These are phyloP conservation scores for Trypanosoma avium DNA, from an alignment of 208 protist genomes.

Conservation along the genomic window DNA sequence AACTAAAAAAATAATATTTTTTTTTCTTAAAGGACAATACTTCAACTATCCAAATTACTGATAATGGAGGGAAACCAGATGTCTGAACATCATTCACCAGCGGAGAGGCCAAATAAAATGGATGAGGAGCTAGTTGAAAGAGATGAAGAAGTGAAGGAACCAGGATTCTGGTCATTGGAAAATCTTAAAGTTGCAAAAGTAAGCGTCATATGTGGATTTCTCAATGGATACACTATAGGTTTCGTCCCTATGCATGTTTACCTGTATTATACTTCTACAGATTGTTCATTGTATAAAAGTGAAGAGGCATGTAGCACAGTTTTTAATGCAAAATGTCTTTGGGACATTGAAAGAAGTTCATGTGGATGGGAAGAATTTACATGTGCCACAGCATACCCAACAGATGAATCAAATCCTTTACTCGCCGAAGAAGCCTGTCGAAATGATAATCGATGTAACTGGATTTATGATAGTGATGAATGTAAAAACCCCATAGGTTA, in stretches of 20 bases:
- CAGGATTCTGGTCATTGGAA: slow-evolving; percentile 34
- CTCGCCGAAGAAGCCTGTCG: slow-evolving; percentile 20
- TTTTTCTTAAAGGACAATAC: no score
- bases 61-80: no score
- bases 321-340: slow-evolving; percentile 58
- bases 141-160: no score
- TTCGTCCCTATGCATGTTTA: slow-evolving; percentile 74
- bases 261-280: slow-evolving; percentile 52
- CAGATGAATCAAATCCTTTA: no score
- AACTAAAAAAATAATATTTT: no score
- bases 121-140: no score
- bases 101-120: no score
- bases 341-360: slow-evolving; percentile 26
- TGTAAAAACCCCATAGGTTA: slow-evolving; percentile 62
- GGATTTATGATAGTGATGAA: slow-evolving; percentile 41
- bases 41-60: no score
- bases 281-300: slow-evolving; percentile 48
- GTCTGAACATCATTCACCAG: no score
- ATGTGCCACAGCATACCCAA: slow-evolving; percentile 31
- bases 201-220: slow-evolving; percentile 37
- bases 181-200: slow-evolving; percentile 62
- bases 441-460: slow-evolving; percentile 40
- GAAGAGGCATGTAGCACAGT: slow-evolving; percentile 39
- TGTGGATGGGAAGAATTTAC: slow-evolving; percentile 46
- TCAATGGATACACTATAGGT: slow-evolving; percentile 76